Evolutionary conservation across 2,329 filamentous ascomycete species (phyloP).

Genomic region (Phyllosticta capitalensis): DNA sequence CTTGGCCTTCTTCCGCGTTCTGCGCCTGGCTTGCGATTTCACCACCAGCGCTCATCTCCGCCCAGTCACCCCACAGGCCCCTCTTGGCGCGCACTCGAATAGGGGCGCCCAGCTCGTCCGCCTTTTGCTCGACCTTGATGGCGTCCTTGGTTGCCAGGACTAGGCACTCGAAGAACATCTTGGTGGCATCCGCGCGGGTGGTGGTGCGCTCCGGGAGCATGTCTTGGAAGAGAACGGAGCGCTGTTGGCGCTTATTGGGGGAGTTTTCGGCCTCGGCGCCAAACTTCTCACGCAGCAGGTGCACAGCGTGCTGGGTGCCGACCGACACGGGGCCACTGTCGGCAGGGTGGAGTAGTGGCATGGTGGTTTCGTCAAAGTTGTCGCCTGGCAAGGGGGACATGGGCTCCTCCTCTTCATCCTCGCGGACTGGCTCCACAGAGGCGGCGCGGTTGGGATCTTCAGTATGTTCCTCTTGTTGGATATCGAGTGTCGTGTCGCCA

Average conservation of each 20-base stretch:
- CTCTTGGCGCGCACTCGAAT: constrained; percentile 84
- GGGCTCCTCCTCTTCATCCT: constrained; percentile 26
- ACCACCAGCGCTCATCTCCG: constrained; percentile 54
- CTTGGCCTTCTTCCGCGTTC: neutral
- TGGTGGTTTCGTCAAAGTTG: constrained; percentile 69
- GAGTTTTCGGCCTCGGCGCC: constrained; percentile 59
- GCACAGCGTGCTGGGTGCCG: constrained; percentile 90
- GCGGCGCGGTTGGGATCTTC: constrained; percentile 5
- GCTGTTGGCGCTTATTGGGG: constrained; percentile 63
- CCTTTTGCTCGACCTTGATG: constrained; percentile 85
- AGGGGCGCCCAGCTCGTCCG: constrained; percentile 61
- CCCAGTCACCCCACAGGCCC: constrained; percentile 96
- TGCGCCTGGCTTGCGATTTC: constrained; percentile 28
- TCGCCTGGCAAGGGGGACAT: constrained; percentile 38
- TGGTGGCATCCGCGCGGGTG: constrained; percentile 83
- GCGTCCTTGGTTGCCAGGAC: constrained; percentile 97
- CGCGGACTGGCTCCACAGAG: neutral
- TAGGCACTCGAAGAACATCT: constrained; percentile 98
- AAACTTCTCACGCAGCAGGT: constrained; percentile 83
- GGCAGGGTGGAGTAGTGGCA: constrained; percentile 65
- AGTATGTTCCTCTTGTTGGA: constrained; percentile 13
- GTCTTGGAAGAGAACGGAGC: constrained; percentile 79
- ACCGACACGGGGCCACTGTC: constrained; percentile 81
- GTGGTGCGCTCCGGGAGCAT: constrained; percentile 75
- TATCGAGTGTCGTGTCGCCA: constrained; percentile 21